These are phyloP conservation scores for Zalaria sp. DNA, from an alignment of 2,329 filamentous ascomycete species.

Conservation along the genomic window DNA sequence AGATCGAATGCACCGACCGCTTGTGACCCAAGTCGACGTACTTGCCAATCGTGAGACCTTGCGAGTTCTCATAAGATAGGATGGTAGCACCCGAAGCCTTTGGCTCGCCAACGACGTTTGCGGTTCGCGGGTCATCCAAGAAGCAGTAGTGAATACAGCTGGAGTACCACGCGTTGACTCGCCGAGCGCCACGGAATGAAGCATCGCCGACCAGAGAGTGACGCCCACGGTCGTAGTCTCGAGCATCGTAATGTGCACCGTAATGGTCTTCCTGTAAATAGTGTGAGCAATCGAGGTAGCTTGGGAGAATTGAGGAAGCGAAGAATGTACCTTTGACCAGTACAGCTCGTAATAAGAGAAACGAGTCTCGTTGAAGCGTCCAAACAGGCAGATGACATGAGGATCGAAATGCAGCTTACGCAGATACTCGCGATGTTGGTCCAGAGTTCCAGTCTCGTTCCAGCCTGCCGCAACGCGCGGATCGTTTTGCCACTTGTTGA, in stretches of 20 bases:
- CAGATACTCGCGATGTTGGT: constrained; percentile 61
- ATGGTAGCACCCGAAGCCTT: constrained; percentile 57
- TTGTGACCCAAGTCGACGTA: constrained; percentile 27
- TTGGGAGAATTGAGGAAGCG: not conserved
- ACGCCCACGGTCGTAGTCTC: constrained; percentile 43
- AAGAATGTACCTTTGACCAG: constrained; percentile 48
- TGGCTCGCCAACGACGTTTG: constrained; percentile 51
- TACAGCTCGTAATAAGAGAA: constrained; percentile 76
- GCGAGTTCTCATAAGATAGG: constrained; percentile 59
- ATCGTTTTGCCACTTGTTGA: constrained; percentile 74
- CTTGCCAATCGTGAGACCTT: constrained; percentile 54
- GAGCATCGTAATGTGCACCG: constrained; percentile 42
- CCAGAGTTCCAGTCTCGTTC: constrained; percentile 65
- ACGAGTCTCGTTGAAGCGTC: constrained; percentile 52
- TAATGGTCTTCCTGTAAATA: constrained; percentile 42
- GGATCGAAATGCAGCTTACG: constrained; percentile 54
- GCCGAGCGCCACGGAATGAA: constrained; percentile 38
- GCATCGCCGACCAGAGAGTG: constrained; percentile 46
- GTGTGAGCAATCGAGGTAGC: not conserved
- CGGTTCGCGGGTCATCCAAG: constrained; percentile 43
- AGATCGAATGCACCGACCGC: constrained; percentile 22
- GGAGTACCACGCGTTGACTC: constrained; percentile 45
- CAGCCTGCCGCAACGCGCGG: constrained; percentile 67
- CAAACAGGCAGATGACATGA: constrained; percentile 57
- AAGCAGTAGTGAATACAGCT: constrained; percentile 46